Base-by-base conservation (phyloP, 1,284 basidiomycete species). In the Rhodotorula sp. region DNA sequence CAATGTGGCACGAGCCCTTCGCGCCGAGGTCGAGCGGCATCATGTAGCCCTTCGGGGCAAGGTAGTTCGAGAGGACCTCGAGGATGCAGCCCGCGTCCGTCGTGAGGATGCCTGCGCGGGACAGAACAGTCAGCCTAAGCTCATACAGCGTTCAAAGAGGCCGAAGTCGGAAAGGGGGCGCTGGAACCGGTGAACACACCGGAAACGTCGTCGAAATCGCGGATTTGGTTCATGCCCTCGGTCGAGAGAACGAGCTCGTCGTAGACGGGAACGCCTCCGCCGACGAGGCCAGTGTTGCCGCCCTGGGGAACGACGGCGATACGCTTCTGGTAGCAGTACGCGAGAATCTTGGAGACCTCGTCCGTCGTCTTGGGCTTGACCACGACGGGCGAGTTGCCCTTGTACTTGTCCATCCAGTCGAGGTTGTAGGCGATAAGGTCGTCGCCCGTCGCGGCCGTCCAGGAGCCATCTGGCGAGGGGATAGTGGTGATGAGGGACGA, bases 1-100 rank as follows among this genome's bases (percentile, higher is more conserved):
- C 97, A 77, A 99, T 97, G 79, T 98, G 96, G 83, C 97, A 99
- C 86, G 92, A 96, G 79, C 97, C 97, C 85, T 99, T 99, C 29
- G 97, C 97, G 63, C 96, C 97, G 12, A 99, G 85, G 81, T 99
- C 97, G 55, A 99, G 87, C 8, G 97, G 97, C 89, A 99, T 95
- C 82, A 98, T 95, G 82, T 98, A 92, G 73, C 94, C 88, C 79
- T 94, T 86, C 17, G 92, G 90, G 7, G 89, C 89, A 61, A 99
- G 87, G 80, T 92, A 88, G 81, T 95, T 90, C 66, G 93, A 91
- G 41, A 98, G 86, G 19, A 88, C 87, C 80, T 99, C 91, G n/a
- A 99, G 87, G 76, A 99, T 89, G 82, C 94, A 95, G 41, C 97
- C 97, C 2, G 95, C 94, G 81, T 99, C 87, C 63, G 83, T 84